These are phyloP conservation scores for Candida nanaspora DNA, from an alignment of 805 yeast genomes.

Conservation along the genomic window DNA sequence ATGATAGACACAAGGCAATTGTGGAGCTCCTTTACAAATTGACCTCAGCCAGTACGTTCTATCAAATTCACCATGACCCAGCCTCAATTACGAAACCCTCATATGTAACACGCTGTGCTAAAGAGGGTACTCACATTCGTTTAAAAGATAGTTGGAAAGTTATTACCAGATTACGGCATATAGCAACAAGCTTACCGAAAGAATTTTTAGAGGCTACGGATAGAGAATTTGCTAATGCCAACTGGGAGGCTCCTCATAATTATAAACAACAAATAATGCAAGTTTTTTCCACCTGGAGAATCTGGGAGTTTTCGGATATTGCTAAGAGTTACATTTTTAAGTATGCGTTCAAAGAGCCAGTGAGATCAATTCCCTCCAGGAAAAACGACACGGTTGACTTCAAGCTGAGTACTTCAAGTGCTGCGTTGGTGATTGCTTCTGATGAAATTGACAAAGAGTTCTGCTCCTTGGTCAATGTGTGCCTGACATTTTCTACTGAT, in stretches of 20 bases:
- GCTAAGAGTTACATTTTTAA: conserved; percentile 49
- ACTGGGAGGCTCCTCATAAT: conserved; percentile 39
- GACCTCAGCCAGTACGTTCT: conserved; percentile 30
- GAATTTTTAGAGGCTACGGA: conserved; percentile 38
- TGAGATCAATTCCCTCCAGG: background rate
- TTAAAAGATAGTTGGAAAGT: conserved; percentile 85
- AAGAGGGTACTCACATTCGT: conserved; percentile 55
- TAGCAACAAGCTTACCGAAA: conserved; percentile 49
- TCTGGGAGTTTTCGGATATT: conserved; percentile 77
- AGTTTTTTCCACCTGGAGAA: conserved; percentile 74
- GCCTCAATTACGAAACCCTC: conserved; percentile 88
- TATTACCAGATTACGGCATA: conserved; percentile 70
- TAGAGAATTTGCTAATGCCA: conserved; percentile 19
- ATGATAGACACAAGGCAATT: conserved; percentile 12
- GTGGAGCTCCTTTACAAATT: conserved; percentile 36
- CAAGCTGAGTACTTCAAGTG: background rate
- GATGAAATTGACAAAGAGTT: background rate
- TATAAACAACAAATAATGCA: conserved; percentile 50
- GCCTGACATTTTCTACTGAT: background rate
- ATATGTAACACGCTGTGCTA: conserved; percentile 62
- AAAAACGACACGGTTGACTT: background rate
- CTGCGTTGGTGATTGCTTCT: background rate
- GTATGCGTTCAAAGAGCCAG: conserved; percentile 32
- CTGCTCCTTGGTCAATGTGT: background rate
- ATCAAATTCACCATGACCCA: conserved; percentile 71